Evolutionary conservation across 495 filamentous ascomycete genomes (phyloP), one percentile per base, ranked within the genome.

Genomic region (Hypoxylon rickii): DNA sequence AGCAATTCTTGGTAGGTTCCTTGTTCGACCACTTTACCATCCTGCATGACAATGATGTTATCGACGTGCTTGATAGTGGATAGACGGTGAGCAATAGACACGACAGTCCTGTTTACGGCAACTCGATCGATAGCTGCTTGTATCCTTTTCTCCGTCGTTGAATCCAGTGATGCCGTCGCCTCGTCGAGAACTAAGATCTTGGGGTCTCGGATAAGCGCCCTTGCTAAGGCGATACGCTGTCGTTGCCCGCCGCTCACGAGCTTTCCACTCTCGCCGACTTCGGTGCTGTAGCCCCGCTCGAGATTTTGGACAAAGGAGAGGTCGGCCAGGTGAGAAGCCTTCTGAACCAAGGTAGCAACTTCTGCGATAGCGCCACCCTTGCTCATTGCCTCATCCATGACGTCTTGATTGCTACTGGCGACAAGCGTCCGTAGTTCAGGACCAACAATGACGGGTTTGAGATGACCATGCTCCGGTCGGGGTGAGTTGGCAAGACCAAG

Each of bases 211-310:
- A 80, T 67, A 1, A 81, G 51, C 0, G 74, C 73, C 29, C 79
- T 66, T 0, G 79, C 79, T 16, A 88, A 70, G 5, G 83, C 79
- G 8, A 89, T 58, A 13, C 86, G 70, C 51, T 89, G 85, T 10
- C 76, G 73, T 46, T 89, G 79, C 0, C 81, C 81, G 20, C 81
- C 81, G n/a, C 71, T 76, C n/a, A 78, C 62, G 12, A 72, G 59
- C 5, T 65, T 66, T 17, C 72, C 75, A 7, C 64, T 57, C 1
- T 72, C 70, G 2, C 80, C 79, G 16, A 81, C 75, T 0, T 64
- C 44, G 0, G 78, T 83, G 10, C 66, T 55, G 44, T 76, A 79
- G 0, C 77, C 77, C 29, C 71, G 45, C 10, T 65, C 54, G 5
- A 70, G 63, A 0, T 19, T 36, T 5, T 62, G 18, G 38, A 72